Percentiles rank a stretch among this genome's conserved stretches.
phyloP scores from a whole-genome alignment of 805 yeast species.

The Metschnikowia orientalis region DNA sequence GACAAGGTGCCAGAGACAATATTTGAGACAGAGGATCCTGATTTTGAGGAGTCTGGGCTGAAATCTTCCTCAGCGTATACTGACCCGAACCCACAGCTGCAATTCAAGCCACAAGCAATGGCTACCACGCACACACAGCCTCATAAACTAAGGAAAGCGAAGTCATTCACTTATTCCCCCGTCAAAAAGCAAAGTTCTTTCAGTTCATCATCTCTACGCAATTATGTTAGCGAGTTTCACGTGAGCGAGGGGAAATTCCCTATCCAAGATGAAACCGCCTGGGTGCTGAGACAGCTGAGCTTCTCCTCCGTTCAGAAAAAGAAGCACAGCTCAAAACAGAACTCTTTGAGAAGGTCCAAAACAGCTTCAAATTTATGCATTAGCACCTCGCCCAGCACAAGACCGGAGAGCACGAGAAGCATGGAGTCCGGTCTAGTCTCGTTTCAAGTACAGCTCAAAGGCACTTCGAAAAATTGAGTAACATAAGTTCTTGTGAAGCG shows the following conservation, averaged over 20 bases:
- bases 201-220: conserved; percentile 13
- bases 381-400: conserved; percentile 3
- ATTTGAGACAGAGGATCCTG: no score
- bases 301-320: conserved; percentile 8
- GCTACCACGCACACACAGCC: no score
- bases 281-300: conserved; percentile 12
- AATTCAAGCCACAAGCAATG: no score
- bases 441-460: conserved; percentile 20
- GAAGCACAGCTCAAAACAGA: conserved; percentile 7
- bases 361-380: conserved; percentile 10
- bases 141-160: conserved; percentile 7
- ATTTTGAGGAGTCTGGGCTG: no score
- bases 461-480: conserved; percentile 3
- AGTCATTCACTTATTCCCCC: conserved; percentile 7
- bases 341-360: conserved; percentile 10
- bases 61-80: no score
- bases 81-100: no score
- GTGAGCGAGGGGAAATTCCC: conserved; percentile 12
- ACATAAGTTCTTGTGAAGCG: no score
- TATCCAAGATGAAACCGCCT: conserved; percentile 17
- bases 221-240: conserved; percentile 16
- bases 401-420: conserved; percentile 17
- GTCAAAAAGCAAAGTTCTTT: conserved; percentile 6
- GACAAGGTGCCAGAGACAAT: no score
- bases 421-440: conserved; percentile 30